Percentiles rank a stretch among this genome's conserved stretches.
phyloP scores from a whole-genome alignment of 805 yeast species.

The Saccharomycopsis sp. region DNA sequence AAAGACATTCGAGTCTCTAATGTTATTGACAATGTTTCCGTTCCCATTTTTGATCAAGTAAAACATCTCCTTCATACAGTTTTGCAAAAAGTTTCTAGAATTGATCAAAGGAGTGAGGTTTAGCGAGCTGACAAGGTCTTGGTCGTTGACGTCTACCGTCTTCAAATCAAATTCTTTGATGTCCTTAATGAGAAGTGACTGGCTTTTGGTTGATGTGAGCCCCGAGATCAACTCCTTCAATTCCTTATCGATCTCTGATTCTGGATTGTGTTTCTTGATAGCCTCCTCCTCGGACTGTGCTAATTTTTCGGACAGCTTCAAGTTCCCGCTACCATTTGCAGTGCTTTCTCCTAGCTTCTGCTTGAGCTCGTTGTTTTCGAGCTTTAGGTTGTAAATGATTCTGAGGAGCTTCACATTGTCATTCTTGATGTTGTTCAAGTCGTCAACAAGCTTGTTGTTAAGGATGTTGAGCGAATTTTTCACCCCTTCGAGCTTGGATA shows the following conservation, averaged over 20 bases:
- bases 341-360: not conserved
- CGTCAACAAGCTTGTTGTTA: constrained; percentile 17
- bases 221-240: constrained; percentile 11
- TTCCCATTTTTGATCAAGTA: constrained; percentile 22
- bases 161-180: constrained; percentile 10
- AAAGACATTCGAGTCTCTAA: constrained; percentile 12
- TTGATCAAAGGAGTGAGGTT: constrained; percentile 22
- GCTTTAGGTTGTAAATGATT: constrained; percentile 10
- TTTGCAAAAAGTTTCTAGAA: constrained; percentile 26
- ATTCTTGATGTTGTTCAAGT: constrained; percentile 9
- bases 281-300: not conserved
- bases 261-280: not conserved
- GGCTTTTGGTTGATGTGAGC: constrained; percentile 14
- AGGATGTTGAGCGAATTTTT: constrained; percentile 32
- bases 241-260: constrained; percentile 12
- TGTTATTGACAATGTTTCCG: constrained; percentile 16
- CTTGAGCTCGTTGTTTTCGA: constrained; percentile 10
- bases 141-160: not conserved
- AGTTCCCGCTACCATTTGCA: not conserved
- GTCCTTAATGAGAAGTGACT: constrained; percentile 15
- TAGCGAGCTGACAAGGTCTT: constrained; percentile 5
- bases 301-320: not conserved
- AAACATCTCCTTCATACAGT: constrained; percentile 26
- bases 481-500: constrained; percentile 48
- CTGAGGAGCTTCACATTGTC: constrained; percentile 14